These are phyloP conservation scores for Peronospora belbahrii DNA, from an alignment of 352 stramenopile species.

Conservation along the genomic window DNA sequence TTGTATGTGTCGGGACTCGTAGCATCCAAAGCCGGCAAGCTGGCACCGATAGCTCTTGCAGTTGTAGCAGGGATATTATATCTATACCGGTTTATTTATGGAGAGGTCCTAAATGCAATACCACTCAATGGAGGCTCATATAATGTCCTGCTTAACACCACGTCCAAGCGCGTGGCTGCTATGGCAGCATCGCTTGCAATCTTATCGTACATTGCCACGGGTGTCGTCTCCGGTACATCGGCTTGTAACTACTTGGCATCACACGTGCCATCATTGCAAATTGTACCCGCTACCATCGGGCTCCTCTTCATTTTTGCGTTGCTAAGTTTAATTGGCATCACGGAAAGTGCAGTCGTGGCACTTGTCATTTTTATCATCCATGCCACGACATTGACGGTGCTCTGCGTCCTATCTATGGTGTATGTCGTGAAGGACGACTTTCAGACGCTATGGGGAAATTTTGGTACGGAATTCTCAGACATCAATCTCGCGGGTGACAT, in stretches of 20 bases:
- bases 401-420: constrained; percentile 71
- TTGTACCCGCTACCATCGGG: constrained; percentile 72
- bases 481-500: constrained; percentile 82
- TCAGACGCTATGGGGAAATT: constrained; percentile 74
- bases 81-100: constrained; percentile 91
- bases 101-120: constrained; percentile 89
- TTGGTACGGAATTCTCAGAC: constrained; percentile 76
- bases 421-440: constrained; percentile 82
- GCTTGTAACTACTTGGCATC: constrained; percentile 83
- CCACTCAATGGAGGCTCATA: constrained; percentile 93
- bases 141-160: constrained; percentile 94
- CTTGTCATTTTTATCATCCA: constrained; percentile 89
- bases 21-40: constrained; percentile 82
- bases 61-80: constrained; percentile 88
- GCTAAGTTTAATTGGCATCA: constrained; percentile 89
- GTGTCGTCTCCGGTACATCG: constrained; percentile 82
- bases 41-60: constrained; percentile 85
- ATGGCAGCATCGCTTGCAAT: constrained; percentile 91
- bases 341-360: constrained; percentile 87
- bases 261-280: constrained; percentile 61
- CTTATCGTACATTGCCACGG: constrained; percentile 94
- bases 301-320: constrained; percentile 89
- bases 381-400: constrained; percentile 69
- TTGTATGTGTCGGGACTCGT: constrained; percentile 87
- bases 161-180: constrained; percentile 88